phyloP scores from a whole-genome alignment of 768 basidiomycete species.

The Hydnum rufescens region DNA sequence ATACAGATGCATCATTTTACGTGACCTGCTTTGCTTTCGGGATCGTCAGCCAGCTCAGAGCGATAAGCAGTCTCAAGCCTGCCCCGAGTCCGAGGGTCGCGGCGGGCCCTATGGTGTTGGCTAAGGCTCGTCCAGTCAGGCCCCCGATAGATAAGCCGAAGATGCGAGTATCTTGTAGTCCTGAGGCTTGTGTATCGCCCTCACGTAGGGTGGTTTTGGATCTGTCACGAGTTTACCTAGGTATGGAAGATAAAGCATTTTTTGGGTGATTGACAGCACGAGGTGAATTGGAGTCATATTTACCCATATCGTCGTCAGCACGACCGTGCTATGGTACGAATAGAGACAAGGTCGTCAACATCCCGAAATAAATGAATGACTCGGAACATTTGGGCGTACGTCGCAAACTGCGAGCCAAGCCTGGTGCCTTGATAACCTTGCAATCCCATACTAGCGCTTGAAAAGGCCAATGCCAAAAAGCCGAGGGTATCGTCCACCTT shows the following conservation, averaged over 20 bases:
- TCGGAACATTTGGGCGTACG: not conserved
- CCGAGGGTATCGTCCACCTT: conserved; percentile 4
- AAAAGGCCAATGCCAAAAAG: no score
- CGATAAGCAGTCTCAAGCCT: not conserved
- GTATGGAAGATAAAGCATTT: not conserved
- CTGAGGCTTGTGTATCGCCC: not conserved
- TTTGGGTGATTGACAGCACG: not conserved
- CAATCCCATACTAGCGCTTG: conserved; percentile 6
- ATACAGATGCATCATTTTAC: no score
- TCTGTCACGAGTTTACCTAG: conserved; percentile 7
- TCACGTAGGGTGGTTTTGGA: conserved; percentile 1
- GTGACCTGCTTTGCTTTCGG: no score
- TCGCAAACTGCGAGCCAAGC: not conserved
- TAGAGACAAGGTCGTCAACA: no score
- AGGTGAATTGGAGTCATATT: conserved; percentile 7
- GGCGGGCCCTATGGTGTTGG: not conserved
- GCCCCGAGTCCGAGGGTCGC: conserved; percentile 1
- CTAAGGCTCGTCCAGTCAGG: not conserved
- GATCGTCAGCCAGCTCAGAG: not conserved
- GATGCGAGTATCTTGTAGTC: conserved; percentile 6
- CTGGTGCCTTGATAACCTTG: conserved; percentile 8
- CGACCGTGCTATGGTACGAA: conserved; percentile 6
- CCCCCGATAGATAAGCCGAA: not conserved
- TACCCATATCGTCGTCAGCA: conserved; percentile 6
- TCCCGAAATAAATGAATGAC: not conserved